A percentile compares a stretch with the other conserved stretches of the same genome.
Evolutionary conservation across 495 filamentous ascomycete genomes (phyloP).

Genomic region (Viridothelium virens): DNA sequence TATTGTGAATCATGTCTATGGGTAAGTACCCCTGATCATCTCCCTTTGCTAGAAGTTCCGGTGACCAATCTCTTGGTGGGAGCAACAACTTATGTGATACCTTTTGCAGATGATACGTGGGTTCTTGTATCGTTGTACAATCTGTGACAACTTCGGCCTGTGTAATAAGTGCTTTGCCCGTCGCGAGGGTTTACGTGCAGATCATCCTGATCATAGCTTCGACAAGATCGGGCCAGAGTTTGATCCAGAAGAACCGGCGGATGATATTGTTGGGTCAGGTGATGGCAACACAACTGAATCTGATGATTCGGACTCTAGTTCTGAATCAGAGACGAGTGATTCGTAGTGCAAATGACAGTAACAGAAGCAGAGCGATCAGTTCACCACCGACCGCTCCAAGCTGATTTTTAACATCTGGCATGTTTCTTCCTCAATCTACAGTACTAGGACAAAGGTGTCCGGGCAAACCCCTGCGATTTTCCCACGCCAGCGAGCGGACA

Average conservation of each 20-base stretch:
- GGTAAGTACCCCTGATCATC: not conserved
- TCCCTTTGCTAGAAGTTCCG: not conserved
- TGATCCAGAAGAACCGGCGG: not conserved
- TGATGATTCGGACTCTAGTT: not conserved
- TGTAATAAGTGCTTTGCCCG: not conserved
- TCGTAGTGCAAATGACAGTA: too few relatives aligned
- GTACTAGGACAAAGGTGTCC: too few relatives aligned
- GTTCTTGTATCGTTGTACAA: not conserved
- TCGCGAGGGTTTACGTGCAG: not conserved
- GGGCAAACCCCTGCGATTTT: too few relatives aligned
- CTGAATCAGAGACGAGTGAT: too few relatives aligned
- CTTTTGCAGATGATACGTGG: not conserved
- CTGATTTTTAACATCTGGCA: too few relatives aligned
- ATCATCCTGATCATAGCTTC: not conserved
- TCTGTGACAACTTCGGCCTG: not conserved
- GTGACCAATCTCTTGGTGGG: not conserved
- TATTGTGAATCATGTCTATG: not conserved
- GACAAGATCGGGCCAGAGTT: not conserved
- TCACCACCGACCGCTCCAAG: too few relatives aligned
- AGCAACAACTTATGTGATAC: not conserved
- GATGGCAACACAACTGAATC: not conserved
- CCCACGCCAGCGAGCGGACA: too few relatives aligned
- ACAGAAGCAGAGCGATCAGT: too few relatives aligned
- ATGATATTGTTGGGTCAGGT: not conserved
- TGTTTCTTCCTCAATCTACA: too few relatives aligned